Evolutionary conservation across 192 early-diverging fungal species (phyloP), one percentile per base, ranked within the genome.

Genomic region (Linnemannia schmuckeri): DNA sequence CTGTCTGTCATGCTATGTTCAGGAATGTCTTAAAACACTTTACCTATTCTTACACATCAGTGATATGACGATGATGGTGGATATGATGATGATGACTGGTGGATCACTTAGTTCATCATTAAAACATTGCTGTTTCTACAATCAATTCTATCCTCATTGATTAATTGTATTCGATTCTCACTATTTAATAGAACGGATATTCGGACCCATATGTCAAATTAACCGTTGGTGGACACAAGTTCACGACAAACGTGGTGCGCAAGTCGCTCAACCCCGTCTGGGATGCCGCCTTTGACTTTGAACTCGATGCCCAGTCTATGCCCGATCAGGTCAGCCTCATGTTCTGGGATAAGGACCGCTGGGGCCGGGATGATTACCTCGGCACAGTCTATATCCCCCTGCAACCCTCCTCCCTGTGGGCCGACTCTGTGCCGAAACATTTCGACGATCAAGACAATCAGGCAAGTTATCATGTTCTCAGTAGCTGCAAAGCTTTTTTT

Each of bases 301-400:
- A 83, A 7, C 47, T 94, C 42, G 70, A 90, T 38, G 70, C 86
- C 41, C 73, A 87, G 57, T 75, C 89, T 46, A 66, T 89, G 46
- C 82, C 88, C 13, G 74, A 76, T 8, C 63, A 83, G 61, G 88
- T 91, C 79, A 84, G 82, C 4, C 71, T 96, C 9, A 91, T 90
- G 46, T 90, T 93, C 49, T 95, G 93, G 93, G 94, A 96, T 81
- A 94, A 94, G 76, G 94, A 96, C 76, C 82, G 90, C 35, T 92
- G 94, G 82, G 81, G 88, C 10, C 68, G 76, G 30, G 89, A 91
- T 9, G 93, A 93, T 57, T 96, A 93, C 85, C 85, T 96, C 86
- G 96, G 96, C 12, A 92, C 95, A 37, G 66, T 94, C 1, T 77
- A 80, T 46, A 89, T 96, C 7, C 90, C 94, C 3, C 87, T 96